Conservation (phyloP, 805 yeast species). For the Scheffersomyces ergatensis region DNA sequence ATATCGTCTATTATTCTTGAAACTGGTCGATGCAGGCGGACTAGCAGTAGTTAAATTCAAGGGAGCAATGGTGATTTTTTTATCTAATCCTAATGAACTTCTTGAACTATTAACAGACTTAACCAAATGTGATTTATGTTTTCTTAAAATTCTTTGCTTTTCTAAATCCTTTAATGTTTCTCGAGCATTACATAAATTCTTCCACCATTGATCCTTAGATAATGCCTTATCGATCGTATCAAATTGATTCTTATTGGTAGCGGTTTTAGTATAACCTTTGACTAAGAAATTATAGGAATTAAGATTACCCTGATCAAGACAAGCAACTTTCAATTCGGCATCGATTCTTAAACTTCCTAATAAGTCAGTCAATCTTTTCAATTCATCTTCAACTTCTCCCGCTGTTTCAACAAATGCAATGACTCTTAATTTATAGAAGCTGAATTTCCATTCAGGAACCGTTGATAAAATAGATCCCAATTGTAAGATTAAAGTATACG, state of each 20-base stretch:
- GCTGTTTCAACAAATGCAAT: slow-evolving; percentile 84
- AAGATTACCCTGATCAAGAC: slow-evolving; percentile 57
- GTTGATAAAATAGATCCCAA: slow-evolving; percentile 90
- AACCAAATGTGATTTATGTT: slow-evolving; percentile 1
- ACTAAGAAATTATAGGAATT: slow-evolving; percentile 72
- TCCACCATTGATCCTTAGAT: slow-evolving; percentile 84
- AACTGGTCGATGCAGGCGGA: slow-evolving; percentile 12
- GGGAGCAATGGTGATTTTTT: slow-evolving; percentile 20
- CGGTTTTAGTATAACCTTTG: slow-evolving; percentile 54
- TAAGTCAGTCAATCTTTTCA: slow-evolving; percentile 55
- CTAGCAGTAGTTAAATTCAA: slow-evolving; percentile 18
- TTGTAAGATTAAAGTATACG: slow-evolving; percentile 90
- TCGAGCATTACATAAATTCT: slow-evolving; percentile 60
- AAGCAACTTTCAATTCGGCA: slow-evolving; percentile 74
- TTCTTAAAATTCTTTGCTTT: slow-evolving; percentile 19
- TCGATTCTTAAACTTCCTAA: slow-evolving; percentile 78
- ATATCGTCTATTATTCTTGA: slow-evolving; percentile 35
- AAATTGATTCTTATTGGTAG: slow-evolving; percentile 18
- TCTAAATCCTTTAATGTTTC: slow-evolving; percentile 32
- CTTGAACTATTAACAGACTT: slow-evolving; percentile 4
- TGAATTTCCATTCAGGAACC: slow-evolving; percentile 87
- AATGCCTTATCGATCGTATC: slow-evolving; percentile 51
- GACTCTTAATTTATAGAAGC: slow-evolving; percentile 67
- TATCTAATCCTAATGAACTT: neutral
- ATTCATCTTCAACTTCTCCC: slow-evolving; percentile 71